Percentiles rank a stretch among this genome's conserved stretches.
phyloP scores from a whole-genome alignment of 2,329 filamentous ascomycete species.

The Botrytis fabae region DNA sequence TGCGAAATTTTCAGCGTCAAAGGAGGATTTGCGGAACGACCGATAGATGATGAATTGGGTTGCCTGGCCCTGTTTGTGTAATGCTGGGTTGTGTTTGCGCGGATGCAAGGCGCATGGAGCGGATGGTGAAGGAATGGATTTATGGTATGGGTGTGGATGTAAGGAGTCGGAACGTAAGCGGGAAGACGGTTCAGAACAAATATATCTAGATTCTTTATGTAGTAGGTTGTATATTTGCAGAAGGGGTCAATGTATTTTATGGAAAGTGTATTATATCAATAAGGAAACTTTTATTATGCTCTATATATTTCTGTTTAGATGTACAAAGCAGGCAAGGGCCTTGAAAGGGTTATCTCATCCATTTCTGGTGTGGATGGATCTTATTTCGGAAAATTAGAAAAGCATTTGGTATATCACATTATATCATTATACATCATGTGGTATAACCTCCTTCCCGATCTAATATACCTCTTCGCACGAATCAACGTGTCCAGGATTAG shows the following conservation, averaged over 20 bases:
- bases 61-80: background rate
- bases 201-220: background rate
- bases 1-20: background rate
- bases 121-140: background rate
- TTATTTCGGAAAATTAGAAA: background rate
- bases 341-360: background rate
- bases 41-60: background rate
- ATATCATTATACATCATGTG: background rate
- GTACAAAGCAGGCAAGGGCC: too few species aligned
- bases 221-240: background rate
- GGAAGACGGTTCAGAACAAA: background rate
- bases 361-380: background rate
- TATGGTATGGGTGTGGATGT: background rate
- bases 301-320: background rate
- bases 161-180: background rate
- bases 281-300: background rate
- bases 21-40: background rate
- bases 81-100: background rate
- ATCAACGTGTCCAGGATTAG: background rate
- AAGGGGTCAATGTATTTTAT: too few species aligned
- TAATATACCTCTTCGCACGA: background rate
- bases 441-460: background rate
- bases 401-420: background rate
- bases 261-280: background rate
- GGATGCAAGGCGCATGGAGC: background rate